Evolutionary conservation across 1,284 basidiomycete genomes (phyloP), one percentile per base, ranked within the genome.

Genomic region (Fomitopsis pinicola): DNA sequence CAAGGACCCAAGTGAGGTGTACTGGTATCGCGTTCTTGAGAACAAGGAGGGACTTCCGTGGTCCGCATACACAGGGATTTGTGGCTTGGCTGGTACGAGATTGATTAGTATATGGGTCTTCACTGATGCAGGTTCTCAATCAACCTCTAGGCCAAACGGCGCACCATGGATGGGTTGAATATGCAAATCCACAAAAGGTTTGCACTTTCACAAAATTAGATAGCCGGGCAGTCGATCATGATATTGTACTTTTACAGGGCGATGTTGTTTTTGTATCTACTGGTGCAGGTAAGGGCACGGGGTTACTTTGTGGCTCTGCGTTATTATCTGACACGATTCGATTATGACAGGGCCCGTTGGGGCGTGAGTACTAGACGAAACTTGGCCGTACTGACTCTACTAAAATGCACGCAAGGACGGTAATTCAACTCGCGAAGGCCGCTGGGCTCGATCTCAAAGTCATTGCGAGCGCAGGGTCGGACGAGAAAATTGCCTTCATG

Each of bases 401-500:
- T 19, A n/a, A 15, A 5, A 9, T 42, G 12, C 10, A 57, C 53
- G 62, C 60, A 55, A 14, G 62, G 6, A 64, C 81, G n/a, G 80
- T 84, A 14, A 77, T 80, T 28, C 84, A 91, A 72, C 76, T 89
- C n/a, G 87, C 85, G 1, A 89, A 88, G 63, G 22, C 22, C 22
- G 22, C 22, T 73, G 76, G 5, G 80, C 82, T 9, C 87, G 86
- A 0, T 72, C 86, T 22, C 36, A 87, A 86, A 63, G 88, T 92
- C 55, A 87, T 92, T 63, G 89, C 83, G 0, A 88, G 90, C 2
- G 87, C 89, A 0, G 90, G 91, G 1, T 84, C 86, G 0, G 80
- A 85, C 8, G 86, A 87, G 58, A 94, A 93, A 73, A 84, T 87
- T 57, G 72, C 77, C 14, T 88, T 84, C 72, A 78, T 90, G 66